Evolutionary conservation across 306 rosid genomes (phyloP).

Genomic region (Malus sylvestris): DNA sequence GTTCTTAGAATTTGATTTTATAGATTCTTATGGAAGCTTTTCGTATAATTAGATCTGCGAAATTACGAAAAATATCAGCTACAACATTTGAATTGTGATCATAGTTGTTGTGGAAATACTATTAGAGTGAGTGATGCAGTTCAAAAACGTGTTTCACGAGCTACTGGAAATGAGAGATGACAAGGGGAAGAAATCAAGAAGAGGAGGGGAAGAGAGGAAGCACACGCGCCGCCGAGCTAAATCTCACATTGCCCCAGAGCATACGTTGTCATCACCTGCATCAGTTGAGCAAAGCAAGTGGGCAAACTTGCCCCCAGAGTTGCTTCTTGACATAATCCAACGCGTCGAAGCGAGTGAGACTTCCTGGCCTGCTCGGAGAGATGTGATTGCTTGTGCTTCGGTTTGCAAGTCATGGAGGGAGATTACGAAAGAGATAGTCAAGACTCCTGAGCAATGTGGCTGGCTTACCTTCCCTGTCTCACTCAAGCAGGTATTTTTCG

Average conservation of each 20-base stretch:
- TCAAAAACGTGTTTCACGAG: conserved; percentile 49
- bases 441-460: conserved; percentile 82
- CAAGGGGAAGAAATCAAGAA: conserved; percentile 40
- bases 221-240: conserved; percentile 47
- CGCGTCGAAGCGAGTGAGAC: conserved; percentile 71
- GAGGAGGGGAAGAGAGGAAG: conserved; percentile 41
- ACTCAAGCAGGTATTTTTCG: conserved; percentile 63
- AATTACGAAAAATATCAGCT: neutral
- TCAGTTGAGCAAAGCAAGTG: conserved; percentile 43
- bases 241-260: conserved; percentile 76
- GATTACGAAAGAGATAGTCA: conserved; percentile 61
- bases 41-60: neutral
- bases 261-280: conserved; percentile 19
- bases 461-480: conserved; percentile 82
- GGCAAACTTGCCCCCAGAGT: conserved; percentile 80
- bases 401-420: conserved; percentile 84
- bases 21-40: neutral
- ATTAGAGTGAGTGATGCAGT: conserved; percentile 34
- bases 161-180: conserved; percentile 52
- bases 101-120: neutral
- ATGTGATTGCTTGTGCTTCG: conserved; percentile 74
- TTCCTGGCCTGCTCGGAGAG: conserved; percentile 81
- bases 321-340: conserved; percentile 74
- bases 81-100: neutral
- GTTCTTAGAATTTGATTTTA: neutral